Base-by-base conservation (phyloP, 192 early-diverging fungal species). In the Linnemannia hyalina region DNA sequence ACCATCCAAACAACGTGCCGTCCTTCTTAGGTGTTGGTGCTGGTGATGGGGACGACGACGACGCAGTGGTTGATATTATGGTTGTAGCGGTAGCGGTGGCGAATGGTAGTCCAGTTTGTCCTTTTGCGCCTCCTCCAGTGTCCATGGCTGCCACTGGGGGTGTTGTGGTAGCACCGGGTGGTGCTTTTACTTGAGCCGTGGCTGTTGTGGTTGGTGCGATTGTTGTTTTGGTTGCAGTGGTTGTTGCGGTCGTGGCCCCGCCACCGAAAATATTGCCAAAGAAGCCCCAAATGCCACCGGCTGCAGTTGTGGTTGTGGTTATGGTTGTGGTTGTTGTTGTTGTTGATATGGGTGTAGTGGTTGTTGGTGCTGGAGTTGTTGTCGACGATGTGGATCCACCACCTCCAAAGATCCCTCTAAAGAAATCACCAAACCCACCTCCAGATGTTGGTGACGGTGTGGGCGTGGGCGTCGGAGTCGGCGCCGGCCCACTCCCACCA, bases 351-450 rank as follows among this genome's bases (percentile, higher is more conserved):
- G 60, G 0, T 23, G 22, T n/a, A n/a, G 36, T 1, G 29, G 40
- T 11, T 29, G 38, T n/a, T 68, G 40, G 32, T 71, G 52, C 18
- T 4, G 70, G 36, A 1, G 26, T 26, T 16, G 68, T 35, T 42
- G 76, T 40, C 4, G 35, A 13, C 23, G 26, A 41, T 15, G 38
- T 36, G 32, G 32, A 38, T 38, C 38, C 38, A 10, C 73, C 52
- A n/a, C 78, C 78, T 23, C 71, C 78, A 57, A 74, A 68, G 4
- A 80, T 68, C 3, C 71, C 41, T 6, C 26, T 54, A 9, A 70
- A 52, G 46, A 52, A 49, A 3, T 29, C 68, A 49, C 76, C 65
- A 44, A 77, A 36, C 26, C 73, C 49, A 6, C 10, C 47, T 55
- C 46, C 36, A 32, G 72, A 26, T 26, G n/a, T 52, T 6, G 74